Percentiles rank a stretch among this genome's conserved stretches.
Conservation (phyloP, 2,329 filamentous ascomycete genomes). For the Fusarium robinianum region DNA sequence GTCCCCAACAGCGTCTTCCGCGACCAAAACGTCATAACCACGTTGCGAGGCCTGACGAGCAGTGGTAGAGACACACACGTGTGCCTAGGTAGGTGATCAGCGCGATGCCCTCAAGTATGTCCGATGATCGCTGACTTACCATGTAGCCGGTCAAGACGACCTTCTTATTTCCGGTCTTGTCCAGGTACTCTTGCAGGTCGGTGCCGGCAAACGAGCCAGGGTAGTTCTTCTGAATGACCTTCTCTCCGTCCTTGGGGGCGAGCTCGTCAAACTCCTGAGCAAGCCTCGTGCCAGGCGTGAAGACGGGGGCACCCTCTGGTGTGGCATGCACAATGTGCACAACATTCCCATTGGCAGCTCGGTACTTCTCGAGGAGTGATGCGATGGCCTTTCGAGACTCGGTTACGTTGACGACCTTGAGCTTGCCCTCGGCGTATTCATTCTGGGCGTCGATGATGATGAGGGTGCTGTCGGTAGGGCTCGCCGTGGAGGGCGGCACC, state of each 20-base stretch:
- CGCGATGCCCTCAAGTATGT: background rate
- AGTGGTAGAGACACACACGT: constrained; percentile 67
- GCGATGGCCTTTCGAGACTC: constrained; percentile 61
- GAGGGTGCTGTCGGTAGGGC: constrained; percentile 61
- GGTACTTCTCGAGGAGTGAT: constrained; percentile 62
- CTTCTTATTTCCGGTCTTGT: constrained; percentile 57
- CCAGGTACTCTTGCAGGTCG: constrained; percentile 56
- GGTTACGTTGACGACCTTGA: constrained; percentile 59
- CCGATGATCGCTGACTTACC: constrained; percentile 39
- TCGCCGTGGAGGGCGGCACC: constrained; percentile 58
- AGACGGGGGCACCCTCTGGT: constrained; percentile 65
- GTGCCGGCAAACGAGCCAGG: constrained; percentile 66
- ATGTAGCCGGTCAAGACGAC: constrained; percentile 66
- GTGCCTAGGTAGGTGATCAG: constrained; percentile 50
- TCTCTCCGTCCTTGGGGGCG: constrained; percentile 57
- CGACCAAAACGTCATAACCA: constrained; percentile 67
- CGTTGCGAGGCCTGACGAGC: constrained; percentile 62
- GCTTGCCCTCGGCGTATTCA: constrained; percentile 64
- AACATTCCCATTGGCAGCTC: constrained; percentile 53
- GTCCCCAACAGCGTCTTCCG: constrained; percentile 66
- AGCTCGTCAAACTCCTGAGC: constrained; percentile 66
- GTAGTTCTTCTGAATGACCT: constrained; percentile 60
- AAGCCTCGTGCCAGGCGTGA: constrained; percentile 64
- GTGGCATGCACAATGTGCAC: constrained; percentile 66
- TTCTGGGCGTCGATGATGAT: constrained; percentile 74